Evolutionary conservation across 257 asterid species (phyloP).

Genomic region (Solanum etuberosum): DNA sequence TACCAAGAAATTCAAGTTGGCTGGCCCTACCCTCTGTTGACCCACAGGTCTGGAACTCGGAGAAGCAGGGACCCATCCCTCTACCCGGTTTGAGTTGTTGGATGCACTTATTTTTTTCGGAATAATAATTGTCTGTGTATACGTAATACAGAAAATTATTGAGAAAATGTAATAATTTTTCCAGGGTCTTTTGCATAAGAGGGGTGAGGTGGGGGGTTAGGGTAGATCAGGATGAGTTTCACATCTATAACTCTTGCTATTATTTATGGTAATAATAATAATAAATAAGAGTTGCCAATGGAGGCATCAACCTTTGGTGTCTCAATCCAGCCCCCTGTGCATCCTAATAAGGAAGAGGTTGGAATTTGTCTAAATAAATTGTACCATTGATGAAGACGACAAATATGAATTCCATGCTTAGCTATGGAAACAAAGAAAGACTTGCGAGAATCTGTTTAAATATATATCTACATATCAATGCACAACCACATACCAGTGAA

Average conservation of each 20-base stretch:
- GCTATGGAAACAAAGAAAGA: not conserved
- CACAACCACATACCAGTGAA: constrained; percentile 62
- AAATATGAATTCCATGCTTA: not conserved
- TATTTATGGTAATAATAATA: not conserved
- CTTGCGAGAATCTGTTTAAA: not conserved
- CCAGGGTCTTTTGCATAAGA: not conserved
- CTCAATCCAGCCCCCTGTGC: not conserved
- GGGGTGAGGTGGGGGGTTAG: not conserved
- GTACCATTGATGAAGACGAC: not conserved
- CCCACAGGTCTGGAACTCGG: not conserved
- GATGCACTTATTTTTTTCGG: not conserved
- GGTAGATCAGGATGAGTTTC: not conserved
- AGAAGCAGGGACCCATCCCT: not conserved
- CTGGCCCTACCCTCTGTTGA: not conserved
- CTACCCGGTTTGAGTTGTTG: not conserved
- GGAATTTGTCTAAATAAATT: not conserved
- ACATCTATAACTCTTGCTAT: not conserved
- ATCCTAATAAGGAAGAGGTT: not conserved
- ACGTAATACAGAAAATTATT: not conserved
- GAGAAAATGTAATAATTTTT: not conserved
- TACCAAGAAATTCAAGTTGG: not conserved
- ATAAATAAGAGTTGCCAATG: not conserved
- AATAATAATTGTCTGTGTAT: not conserved
- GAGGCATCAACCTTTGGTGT: not conserved
- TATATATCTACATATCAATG: not conserved